These are phyloP conservation scores for Leccinum pellstonianum DNA, from an alignment of 768 basidiomycete genomes.

Conservation along the genomic window DNA sequence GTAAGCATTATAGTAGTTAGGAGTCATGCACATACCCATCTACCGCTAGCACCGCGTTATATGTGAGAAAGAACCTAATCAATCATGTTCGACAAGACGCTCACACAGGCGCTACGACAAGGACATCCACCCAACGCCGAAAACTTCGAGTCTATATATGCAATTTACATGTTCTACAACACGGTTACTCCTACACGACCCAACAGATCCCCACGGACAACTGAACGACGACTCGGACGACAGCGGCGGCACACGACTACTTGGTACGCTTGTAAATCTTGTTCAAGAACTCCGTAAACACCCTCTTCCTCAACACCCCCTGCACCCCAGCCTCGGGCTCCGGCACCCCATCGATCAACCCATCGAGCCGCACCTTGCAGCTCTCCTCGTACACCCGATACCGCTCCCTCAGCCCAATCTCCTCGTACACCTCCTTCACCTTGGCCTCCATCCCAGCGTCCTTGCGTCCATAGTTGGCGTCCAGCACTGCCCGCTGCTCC, in stretches of 20 bases:
- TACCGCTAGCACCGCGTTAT: too few species aligned
- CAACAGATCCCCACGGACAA: background rate
- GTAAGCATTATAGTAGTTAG: too few species aligned
- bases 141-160: too few species aligned
- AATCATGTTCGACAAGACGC: too few species aligned
- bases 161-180: background rate
- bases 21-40: too few species aligned
- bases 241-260: slow-evolving; percentile 27
- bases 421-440: slow-evolving; percentile 72
- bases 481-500: slow-evolving; percentile 58
- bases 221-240: background rate
- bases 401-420: slow-evolving; percentile 56
- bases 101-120: too few species aligned
- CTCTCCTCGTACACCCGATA: slow-evolving; percentile 81
- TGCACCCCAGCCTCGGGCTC: slow-evolving; percentile 47
- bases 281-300: slow-evolving; percentile 82
- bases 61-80: too few species aligned
- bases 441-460: slow-evolving; percentile 46
- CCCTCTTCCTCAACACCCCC: slow-evolving; percentile 54
- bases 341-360: slow-evolving; percentile 70
- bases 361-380: slow-evolving; percentile 62
- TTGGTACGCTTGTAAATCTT: slow-evolving; percentile 78
- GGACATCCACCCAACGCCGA: too few species aligned
- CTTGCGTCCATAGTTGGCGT: slow-evolving; percentile 67
- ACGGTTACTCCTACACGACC: background rate